A percentile compares a stretch with the other conserved stretches of the same genome.
These are phyloP conservation scores for Madurella fahalii DNA, from an alignment of 2,329 filamentous ascomycete species.

Conservation along the genomic window DNA sequence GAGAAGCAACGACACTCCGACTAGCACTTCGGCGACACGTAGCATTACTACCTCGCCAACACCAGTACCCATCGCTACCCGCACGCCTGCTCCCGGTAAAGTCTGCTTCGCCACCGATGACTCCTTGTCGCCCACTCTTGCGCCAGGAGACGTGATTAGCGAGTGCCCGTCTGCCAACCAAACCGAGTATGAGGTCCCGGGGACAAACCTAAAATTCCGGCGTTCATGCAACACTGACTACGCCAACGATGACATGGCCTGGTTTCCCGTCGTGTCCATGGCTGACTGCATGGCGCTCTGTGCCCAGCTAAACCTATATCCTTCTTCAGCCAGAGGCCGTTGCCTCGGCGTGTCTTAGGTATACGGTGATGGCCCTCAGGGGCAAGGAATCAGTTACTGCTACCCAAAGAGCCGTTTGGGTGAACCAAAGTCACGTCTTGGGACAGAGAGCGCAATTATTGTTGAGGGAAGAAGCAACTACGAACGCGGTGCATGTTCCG, in stretches of 20 bases:
- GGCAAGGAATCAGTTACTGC: conserved; percentile 20
- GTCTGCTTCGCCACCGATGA: conserved; percentile 13
- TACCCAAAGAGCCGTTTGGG: conserved; percentile 18
- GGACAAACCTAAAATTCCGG: conserved; percentile 20
- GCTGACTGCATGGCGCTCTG: conserved; percentile 25
- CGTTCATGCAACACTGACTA: conserved; percentile 22
- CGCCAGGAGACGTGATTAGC: neutral
- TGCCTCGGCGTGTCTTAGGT: conserved; percentile 25
- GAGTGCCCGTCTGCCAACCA: conserved; percentile 11
- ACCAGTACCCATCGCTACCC: neutral
- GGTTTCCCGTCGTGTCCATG: conserved; percentile 23
- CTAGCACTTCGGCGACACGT: neutral
- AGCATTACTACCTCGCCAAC: neutral
- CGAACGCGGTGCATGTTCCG: too few relatives aligned
- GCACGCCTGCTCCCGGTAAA: neutral
- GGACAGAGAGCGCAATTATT: conserved; percentile 1
- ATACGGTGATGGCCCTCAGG: conserved; percentile 20
- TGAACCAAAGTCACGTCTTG: neutral
- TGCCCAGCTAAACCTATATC: conserved; percentile 22
- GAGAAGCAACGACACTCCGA: too few relatives aligned
- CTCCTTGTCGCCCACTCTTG: neutral
- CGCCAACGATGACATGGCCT: conserved; percentile 18
- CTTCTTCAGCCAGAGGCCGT: conserved; percentile 15
- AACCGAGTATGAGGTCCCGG: conserved; percentile 19
- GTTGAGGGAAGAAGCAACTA: neutral